phyloP scores from a whole-genome alignment of 1,139 yeast species.

The Saccharomycopsis hybrid region DNA sequence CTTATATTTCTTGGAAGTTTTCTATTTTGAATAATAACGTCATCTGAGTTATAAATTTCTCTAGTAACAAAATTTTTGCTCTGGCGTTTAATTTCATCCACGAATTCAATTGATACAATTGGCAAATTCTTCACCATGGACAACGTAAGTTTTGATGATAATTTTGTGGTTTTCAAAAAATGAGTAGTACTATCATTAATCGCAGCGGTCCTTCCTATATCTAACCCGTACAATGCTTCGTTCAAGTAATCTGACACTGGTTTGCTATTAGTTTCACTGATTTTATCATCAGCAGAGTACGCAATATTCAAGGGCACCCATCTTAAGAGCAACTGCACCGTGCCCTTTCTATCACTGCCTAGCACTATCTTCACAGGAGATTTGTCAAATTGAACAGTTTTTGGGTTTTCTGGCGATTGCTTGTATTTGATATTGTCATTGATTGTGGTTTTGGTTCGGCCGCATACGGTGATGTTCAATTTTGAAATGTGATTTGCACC shows the following conservation, averaged over 20 bases:
- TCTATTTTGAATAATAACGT: conserved; percentile 4
- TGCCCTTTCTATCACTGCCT: conserved; percentile 10
- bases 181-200: conserved; percentile 10
- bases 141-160: conserved; percentile 12
- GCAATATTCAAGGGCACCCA: conserved; percentile 7
- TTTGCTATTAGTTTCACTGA: not conserved
- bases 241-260: not conserved
- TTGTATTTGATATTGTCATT: conserved; percentile 1
- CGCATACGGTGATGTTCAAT: conserved; percentile 5
- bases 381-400: not conserved
- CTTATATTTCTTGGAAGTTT: conserved; percentile 1
- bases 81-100: not conserved
- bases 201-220: not conserved
- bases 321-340: not conserved
- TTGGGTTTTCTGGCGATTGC: not conserved
- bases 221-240: not conserved
- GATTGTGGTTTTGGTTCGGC: conserved; percentile 6
- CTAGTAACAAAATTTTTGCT: not conserved
- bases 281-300: conserved; percentile 6
- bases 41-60: not conserved
- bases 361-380: not conserved
- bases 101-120: conserved; percentile 5
- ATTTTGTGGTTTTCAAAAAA: conserved; percentile 11
- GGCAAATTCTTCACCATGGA: conserved; percentile 10
- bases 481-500: no score